Evolutionary conservation across 495 filamentous ascomycete genomes (phyloP), one percentile per base, ranked within the genome.

Genomic region (Xylaria curta): DNA sequence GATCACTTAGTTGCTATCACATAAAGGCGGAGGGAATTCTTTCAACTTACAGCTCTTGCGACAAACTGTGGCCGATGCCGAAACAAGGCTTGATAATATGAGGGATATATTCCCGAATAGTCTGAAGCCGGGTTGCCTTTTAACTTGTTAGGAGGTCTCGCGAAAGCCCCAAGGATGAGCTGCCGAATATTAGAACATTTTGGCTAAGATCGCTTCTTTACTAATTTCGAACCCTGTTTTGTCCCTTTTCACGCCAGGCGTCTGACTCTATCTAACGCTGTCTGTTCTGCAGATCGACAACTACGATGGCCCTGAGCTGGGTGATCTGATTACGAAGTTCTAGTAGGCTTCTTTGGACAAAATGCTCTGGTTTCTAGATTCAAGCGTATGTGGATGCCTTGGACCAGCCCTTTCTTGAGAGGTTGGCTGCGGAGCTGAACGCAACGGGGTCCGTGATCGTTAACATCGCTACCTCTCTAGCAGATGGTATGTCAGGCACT

Each of bases 41-140:
- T 40, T 42, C 24, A 38, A 78, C 88, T 80, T 86, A 91, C 90
- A 76, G 88, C 89, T 74, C 91, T 87, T 26, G 88, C 88, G 68
- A 87, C 87, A 73, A 90, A 89, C 49, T 86, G 87, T 58, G 86
- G 83, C 58, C 91, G 87, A 95, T 93, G 81, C 93, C 92, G 76
- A 95, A 95, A 10, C 92, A 94, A 1, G 93, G 93, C 82, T 95
- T 92, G 69, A 95, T 94, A 36, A 95, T 91, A 73, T 94, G 94
- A 36, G 93, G 93, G 1, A 89, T 94, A 82, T 91, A 94, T 78
- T 94, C 92, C 71, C 93, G 85, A 69, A 88, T 82, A 76, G 93
- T 88, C 80, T 93, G 91, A 26, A 89, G 83, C 31, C 89, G 84
- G 36, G 89, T 93, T 53, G 87, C 85, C 84, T 89, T 91, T 82